phyloP scores from a whole-genome alignment of 257 asterid genomes.

The Plantago major region DNA sequence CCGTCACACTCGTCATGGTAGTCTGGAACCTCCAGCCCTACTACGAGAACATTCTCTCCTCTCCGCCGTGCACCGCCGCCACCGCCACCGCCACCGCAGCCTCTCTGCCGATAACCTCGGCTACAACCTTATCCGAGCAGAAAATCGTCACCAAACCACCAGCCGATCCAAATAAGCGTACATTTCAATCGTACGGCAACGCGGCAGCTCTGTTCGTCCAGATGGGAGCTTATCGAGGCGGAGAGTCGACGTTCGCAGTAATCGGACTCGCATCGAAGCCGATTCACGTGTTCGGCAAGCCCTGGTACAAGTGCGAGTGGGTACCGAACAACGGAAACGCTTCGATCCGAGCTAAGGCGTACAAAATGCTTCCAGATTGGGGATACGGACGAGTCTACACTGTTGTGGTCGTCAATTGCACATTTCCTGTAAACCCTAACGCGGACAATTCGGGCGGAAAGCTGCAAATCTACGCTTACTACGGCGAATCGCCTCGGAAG shows the following conservation, averaged over 20 bases:
- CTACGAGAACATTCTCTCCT: conserved; percentile 44
- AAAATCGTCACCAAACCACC: conserved; percentile 27
- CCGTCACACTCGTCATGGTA: conserved; percentile 41
- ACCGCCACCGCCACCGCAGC: conserved; percentile 2
- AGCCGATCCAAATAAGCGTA: conserved; percentile 53
- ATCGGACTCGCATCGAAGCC: conserved; percentile 85
- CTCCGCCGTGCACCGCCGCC: conserved; percentile 31
- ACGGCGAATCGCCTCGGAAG: conserved; percentile 35
- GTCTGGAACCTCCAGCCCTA: conserved; percentile 62
- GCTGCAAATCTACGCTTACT: conserved; percentile 47
- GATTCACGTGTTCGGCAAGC: conserved; percentile 60
- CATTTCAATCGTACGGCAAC: conserved; percentile 53
- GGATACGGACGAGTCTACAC: conserved; percentile 83
- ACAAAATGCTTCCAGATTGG: conserved; percentile 66
- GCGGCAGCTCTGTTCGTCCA: conserved; percentile 78
- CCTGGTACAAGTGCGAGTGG: conserved; percentile 84
- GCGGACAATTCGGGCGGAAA: conserved; percentile 49
- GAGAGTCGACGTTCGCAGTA: conserved; percentile 61
- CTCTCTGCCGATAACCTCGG: conserved; percentile 3
- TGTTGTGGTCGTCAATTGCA: conserved; percentile 58
- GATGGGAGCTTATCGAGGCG: conserved; percentile 95
- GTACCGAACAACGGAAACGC: conserved; percentile 38
- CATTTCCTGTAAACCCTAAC: conserved; percentile 41
- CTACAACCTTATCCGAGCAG: conserved; percentile 2
- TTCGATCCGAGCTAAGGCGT: conserved; percentile 40